phyloP scores from a whole-genome alignment of 805 yeast species.

The Candida golubevii region DNA sequence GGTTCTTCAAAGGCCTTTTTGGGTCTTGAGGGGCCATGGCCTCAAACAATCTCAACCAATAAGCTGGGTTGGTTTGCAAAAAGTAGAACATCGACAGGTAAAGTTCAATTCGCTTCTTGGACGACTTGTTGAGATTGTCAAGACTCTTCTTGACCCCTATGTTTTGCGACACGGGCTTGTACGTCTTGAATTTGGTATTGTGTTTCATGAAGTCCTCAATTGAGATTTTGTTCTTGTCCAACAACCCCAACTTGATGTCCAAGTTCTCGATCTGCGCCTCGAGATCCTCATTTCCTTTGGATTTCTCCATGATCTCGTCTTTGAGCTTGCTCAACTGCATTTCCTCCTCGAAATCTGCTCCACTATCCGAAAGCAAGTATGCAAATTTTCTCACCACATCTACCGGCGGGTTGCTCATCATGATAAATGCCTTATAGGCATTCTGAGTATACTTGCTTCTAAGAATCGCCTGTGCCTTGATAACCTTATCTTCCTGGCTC shows the following conservation, averaged over 20 bases:
- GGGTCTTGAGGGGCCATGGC: conserved; percentile 20
- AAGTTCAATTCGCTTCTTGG: conserved; percentile 53
- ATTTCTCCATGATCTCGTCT: conserved; percentile 64
- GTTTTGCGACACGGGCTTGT: conserved; percentile 16
- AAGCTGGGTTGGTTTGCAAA: conserved; percentile 77
- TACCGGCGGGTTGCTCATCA: conserved; percentile 72
- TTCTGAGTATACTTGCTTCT: conserved; percentile 62
- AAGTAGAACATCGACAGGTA: conserved; percentile 79
- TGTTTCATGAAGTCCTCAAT: conserved; percentile 62
- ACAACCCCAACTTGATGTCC: conserved; percentile 70
- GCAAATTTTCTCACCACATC: conserved; percentile 74
- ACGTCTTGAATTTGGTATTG: conserved; percentile 30
- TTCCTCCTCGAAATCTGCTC: conserved; percentile 72
- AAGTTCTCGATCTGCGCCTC: conserved; percentile 73
- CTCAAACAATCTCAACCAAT: conserved; percentile 55
- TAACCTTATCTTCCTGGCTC: conserved; percentile 52
- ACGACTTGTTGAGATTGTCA: conserved; percentile 35
- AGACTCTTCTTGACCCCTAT: conserved; percentile 20
- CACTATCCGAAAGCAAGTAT: conserved; percentile 65
- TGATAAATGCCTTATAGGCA: conserved; percentile 70
- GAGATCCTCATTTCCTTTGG: conserved; percentile 64
- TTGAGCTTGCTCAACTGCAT: conserved; percentile 61
- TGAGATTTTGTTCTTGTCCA: conserved; percentile 75
- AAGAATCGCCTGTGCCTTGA: conserved; percentile 70
- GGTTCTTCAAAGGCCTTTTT: conserved; percentile 15